Percentiles rank a stretch among this genome's conserved stretches.
These are phyloP conservation scores for Narthecium ossifragum DNA, from an alignment of 106 monocot species.

Conservation along the genomic window DNA sequence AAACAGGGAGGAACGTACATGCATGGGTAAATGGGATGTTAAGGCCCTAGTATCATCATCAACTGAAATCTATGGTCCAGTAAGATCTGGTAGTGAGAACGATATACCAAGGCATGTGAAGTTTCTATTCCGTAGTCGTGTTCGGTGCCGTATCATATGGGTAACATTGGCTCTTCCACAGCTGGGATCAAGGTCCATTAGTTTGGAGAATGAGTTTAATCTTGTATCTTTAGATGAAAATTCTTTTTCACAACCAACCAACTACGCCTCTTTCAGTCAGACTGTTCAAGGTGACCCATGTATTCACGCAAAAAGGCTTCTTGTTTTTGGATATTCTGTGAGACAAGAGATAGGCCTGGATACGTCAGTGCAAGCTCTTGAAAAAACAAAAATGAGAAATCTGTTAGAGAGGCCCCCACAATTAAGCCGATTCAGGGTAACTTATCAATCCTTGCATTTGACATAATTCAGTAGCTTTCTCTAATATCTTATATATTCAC, in stretches of 20 bases:
- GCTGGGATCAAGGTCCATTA: slow-evolving; percentile 23
- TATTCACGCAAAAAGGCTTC: slow-evolving; percentile 87
- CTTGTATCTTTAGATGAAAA: slow-evolving; percentile 74
- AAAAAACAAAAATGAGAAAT: slow-evolving; percentile 55
- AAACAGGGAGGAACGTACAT: slow-evolving; percentile 75
- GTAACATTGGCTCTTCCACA: slow-evolving; percentile 53
- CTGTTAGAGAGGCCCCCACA: slow-evolving; percentile 64
- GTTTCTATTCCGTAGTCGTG: slow-evolving; percentile 66
- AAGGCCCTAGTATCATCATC: slow-evolving; percentile 40
- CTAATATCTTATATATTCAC: not conserved
- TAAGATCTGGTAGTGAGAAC: slow-evolving; percentile 26
- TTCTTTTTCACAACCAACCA: slow-evolving; percentile 20
- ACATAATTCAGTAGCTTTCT: not conserved
- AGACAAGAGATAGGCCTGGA: slow-evolving; percentile 30
- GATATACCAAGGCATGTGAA: slow-evolving; percentile 63
- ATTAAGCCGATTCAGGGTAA: slow-evolving; percentile 76
- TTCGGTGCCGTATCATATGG: slow-evolving; percentile 91
- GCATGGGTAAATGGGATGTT: slow-evolving; percentile 89
- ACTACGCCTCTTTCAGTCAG: slow-evolving; percentile 12
- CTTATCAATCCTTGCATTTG: not conserved
- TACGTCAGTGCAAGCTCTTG: slow-evolving; percentile 28
- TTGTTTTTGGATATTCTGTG: slow-evolving; percentile 70
- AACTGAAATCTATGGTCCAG: slow-evolving; percentile 59
- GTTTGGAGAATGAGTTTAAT: slow-evolving; percentile 42
- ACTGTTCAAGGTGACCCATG: slow-evolving; percentile 18